Percentiles rank a stretch among this genome's conserved stretches.
Evolutionary conservation across 768 basidiomycete genomes (phyloP).

Genomic region (Amanita jacksonii): DNA sequence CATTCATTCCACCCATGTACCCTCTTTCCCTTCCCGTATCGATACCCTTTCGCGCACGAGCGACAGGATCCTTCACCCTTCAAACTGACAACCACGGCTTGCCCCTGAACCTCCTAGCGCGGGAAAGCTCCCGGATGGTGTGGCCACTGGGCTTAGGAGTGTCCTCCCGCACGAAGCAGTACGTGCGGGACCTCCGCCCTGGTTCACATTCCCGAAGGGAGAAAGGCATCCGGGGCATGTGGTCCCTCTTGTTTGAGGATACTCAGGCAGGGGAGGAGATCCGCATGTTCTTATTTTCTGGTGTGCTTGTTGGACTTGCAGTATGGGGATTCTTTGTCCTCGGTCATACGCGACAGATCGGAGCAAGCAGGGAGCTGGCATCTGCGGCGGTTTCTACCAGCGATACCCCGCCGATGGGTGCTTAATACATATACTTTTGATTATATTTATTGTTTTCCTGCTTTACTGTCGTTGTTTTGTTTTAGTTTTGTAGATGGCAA

Average conservation of each 20-base stretch:
- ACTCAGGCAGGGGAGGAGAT: conserved; percentile 63
- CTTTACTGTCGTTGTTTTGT: too few species aligned
- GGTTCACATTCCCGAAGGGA: conserved; percentile 27
- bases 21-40: conserved; percentile 41
- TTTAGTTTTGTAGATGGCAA: too few species aligned
- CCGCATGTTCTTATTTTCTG: conserved; percentile 47
- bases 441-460: too few species aligned
- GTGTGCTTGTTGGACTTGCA: conserved; percentile 38
- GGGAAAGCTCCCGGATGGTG: conserved; percentile 35
- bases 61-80: conserved; percentile 48
- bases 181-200: conserved; percentile 32
- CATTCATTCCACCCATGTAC: conserved; percentile 49
- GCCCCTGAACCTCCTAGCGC: conserved; percentile 41
- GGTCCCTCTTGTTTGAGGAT: conserved; percentile 42
- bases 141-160: conserved; percentile 43
- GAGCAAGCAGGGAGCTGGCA: neutral
- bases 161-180: conserved; percentile 27
- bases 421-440: too few species aligned
- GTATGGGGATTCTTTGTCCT: conserved; percentile 32
- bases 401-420: too few species aligned
- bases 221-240: conserved; percentile 29
- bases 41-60: conserved; percentile 31
- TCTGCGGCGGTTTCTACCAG: too few species aligned
- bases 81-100: conserved; percentile 55
- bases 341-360: neutral